phyloP scores from a whole-genome alignment of 305 asterid genomes.

The Withania somnifera region DNA sequence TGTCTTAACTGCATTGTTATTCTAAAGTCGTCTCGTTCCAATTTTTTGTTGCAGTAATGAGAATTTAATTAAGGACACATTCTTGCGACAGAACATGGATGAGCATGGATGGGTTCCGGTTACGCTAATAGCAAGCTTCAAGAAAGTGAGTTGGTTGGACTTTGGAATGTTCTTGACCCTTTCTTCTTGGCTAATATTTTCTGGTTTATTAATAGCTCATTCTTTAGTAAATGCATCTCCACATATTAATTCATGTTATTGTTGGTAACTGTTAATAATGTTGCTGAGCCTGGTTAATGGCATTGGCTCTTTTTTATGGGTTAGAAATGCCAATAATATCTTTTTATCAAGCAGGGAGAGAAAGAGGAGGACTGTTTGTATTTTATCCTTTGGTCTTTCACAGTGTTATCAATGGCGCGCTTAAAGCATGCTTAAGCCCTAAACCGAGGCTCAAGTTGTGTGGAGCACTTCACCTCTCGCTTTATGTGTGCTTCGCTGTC shows the following conservation, averaged over 20 bases:
- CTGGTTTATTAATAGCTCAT: not conserved
- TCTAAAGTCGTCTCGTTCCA: not conserved
- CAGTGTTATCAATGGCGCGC: too few species aligned
- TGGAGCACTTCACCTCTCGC: too few species aligned
- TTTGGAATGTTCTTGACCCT: not conserved
- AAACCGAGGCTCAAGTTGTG: too few species aligned
- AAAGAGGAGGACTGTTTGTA: not conserved
- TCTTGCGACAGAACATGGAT: constrained; percentile 67
- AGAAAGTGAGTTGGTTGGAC: constrained; percentile 51
- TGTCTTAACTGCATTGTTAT: not conserved
- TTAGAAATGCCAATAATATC: not conserved
- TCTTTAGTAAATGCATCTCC: not conserved
- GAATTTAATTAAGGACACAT: constrained; percentile 54
- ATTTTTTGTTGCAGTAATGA: constrained; percentile 39
- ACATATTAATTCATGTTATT: not conserved
- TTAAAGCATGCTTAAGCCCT: too few species aligned
- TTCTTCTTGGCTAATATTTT: not conserved
- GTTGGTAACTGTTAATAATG: not conserved
- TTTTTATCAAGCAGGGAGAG: not conserved
- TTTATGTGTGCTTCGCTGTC: too few species aligned
- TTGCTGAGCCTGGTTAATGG: not conserved
- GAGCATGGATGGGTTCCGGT: constrained; percentile 75
- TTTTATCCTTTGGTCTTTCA: not conserved
- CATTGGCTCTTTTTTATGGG: not conserved
- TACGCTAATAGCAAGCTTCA: constrained; percentile 57